Percentiles rank a stretch among this genome's conserved stretches.
Evolutionary conservation across 495 filamentous ascomycete species (phyloP).

Genomic region (Tetracladium marchalianum): DNA sequence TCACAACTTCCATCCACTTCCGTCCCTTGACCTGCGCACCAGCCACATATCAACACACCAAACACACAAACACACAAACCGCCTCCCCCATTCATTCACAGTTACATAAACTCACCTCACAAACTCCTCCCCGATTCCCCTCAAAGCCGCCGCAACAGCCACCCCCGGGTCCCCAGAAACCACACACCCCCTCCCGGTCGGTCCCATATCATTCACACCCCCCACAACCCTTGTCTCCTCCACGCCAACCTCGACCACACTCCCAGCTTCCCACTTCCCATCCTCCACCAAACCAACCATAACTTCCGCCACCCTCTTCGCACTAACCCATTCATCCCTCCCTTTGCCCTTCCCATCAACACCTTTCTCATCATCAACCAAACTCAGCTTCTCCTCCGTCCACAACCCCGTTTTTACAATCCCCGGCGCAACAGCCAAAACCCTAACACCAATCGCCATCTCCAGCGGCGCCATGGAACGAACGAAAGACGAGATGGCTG

Average conservation of each 20-base stretch:
- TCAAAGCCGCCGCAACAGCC: no score
- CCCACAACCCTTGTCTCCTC: constrained; percentile 22
- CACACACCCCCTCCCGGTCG: no score
- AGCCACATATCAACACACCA: no score
- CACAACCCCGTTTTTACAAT: constrained; percentile 56
- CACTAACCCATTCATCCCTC: constrained; percentile 16
- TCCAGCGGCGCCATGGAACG: constrained; percentile 47
- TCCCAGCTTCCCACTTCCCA: constrained; percentile 26
- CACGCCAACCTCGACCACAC: constrained; percentile 46
- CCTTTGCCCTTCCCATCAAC: no score
- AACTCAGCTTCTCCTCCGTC: constrained; percentile 30
- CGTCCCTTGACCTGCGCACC: no score
- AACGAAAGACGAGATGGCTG: constrained; percentile 42
- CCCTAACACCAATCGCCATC: constrained; percentile 38
- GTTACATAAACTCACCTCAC: no score
- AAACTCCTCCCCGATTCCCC: no score
- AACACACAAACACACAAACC: no score
- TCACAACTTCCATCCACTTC: no score
- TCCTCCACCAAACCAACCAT: constrained; percentile 50
- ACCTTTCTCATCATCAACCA: constrained; percentile 23
- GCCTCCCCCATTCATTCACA: no score
- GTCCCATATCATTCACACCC: no score
- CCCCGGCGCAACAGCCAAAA: constrained; percentile 55
- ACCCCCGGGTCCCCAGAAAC: no score
- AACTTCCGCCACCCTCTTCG: constrained; percentile 41